These are phyloP conservation scores for Aureobasidium sp. DNA, from an alignment of 2,329 filamentous ascomycete genomes.

Conservation along the genomic window DNA sequence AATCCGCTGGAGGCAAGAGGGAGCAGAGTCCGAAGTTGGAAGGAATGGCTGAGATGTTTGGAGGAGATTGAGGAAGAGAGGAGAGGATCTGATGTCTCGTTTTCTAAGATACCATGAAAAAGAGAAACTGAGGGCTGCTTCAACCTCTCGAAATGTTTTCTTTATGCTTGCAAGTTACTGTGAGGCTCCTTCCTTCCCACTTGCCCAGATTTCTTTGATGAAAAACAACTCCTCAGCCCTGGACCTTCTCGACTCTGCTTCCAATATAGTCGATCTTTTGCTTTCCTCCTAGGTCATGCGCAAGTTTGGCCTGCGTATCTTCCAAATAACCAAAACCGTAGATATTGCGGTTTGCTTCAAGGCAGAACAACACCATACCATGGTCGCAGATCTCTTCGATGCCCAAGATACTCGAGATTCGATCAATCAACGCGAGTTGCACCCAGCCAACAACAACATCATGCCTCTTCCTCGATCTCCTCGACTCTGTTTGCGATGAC, in stretches of 20 bases:
- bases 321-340: background rate
- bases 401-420: background rate
- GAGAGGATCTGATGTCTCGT: background rate
- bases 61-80: constrained; percentile 17
- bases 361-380: background rate
- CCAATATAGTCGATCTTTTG: no score
- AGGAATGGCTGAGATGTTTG: constrained; percentile 42
- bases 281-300: background rate
- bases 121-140: no score
- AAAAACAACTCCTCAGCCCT: background rate
- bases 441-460: background rate
- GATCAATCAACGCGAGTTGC: no score
- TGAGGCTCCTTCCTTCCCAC: background rate
- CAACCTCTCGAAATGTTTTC: background rate
- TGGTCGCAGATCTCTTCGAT: background rate
- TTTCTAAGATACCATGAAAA: background rate
- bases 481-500: no score
- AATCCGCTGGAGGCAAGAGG: constrained; percentile 27
- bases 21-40: constrained; percentile 36
- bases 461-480: no score
- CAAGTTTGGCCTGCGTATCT: background rate
- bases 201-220: background rate
- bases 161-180: background rate
- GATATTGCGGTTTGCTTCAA: background rate
- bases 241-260: no score